Percentiles rank a stretch among this genome's conserved stretches.
Conservation (phyloP, 75 land plant species). For the Gnetum montanum region DNA sequence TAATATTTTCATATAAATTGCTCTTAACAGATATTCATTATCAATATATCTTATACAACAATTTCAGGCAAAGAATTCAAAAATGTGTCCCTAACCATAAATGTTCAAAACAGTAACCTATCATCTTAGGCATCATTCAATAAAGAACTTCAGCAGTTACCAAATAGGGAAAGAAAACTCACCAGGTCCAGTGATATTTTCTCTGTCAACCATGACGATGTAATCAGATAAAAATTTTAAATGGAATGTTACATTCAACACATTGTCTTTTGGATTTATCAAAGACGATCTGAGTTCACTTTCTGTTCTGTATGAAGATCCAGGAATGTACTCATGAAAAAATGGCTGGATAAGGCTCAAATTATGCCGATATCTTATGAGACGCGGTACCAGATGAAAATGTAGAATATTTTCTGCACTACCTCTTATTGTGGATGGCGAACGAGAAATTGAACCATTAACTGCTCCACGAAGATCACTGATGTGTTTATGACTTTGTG, state of each 20-base stretch:
- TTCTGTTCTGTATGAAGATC: constrained; percentile 24
- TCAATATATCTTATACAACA: no score
- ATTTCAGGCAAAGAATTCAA: no score
- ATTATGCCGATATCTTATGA: constrained; percentile 28
- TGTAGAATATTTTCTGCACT: constrained; percentile 28
- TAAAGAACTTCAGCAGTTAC: not conserved
- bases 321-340: constrained; percentile 54
- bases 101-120: no score
- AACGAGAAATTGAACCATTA: constrained; percentile 15
- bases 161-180: constrained; percentile 4
- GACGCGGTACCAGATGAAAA: constrained; percentile 46
- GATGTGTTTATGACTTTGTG: constrained; percentile 28
- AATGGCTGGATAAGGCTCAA: constrained; percentile 59
- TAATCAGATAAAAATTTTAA: constrained; percentile 47
- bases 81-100: no score
- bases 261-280: constrained; percentile 36
- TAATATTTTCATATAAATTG: no score
- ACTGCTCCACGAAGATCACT: constrained; percentile 47
- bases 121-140: no score
- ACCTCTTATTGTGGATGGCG: constrained; percentile 51
- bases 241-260: constrained; percentile 44
- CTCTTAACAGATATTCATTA: no score
- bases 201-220: constrained; percentile 42
- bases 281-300: constrained; percentile 38
- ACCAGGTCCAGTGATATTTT: constrained; percentile 46